These are phyloP conservation scores for Brasilioporus rufonigricans DNA, from an alignment of 768 basidiomycete species.

Conservation along the genomic window DNA sequence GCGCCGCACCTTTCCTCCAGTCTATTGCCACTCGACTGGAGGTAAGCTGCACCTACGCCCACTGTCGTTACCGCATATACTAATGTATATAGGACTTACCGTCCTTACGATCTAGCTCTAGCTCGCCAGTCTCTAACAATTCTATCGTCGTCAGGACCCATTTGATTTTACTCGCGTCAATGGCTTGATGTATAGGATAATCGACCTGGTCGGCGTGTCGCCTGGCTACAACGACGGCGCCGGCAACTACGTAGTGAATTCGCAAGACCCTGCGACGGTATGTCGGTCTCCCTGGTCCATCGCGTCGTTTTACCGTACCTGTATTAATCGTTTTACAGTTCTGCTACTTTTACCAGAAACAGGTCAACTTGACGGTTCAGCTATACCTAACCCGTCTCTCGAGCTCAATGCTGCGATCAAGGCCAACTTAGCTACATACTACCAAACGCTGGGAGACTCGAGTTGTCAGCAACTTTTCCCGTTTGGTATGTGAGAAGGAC, in stretches of 20 bases:
- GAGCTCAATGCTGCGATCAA: constrained; percentile 20
- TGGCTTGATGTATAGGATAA: not conserved
- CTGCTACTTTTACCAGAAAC: constrained; percentile 17
- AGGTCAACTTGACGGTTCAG: constrained; percentile 9
- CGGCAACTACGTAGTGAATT: constrained; percentile 10
- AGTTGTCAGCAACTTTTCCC: constrained; percentile 17
- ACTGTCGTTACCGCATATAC: too few species aligned
- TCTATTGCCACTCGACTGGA: too few species aligned
- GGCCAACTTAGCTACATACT: constrained; percentile 13
- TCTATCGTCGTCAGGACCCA: constrained; percentile 15
- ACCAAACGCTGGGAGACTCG: constrained; percentile 5
- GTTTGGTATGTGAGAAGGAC: not conserved
- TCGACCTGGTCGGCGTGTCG: constrained; percentile 1
- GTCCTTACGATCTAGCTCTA: too few species aligned
- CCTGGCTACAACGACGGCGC: constrained; percentile 18
- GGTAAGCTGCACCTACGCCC: too few species aligned
- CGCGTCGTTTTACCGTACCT: not conserved
- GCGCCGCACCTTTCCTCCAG: too few species aligned
- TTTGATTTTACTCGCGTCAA: constrained; percentile 1
- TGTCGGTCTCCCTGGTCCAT: not conserved
- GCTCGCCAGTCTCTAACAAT: too few species aligned
- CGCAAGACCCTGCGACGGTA: constrained; percentile 7
- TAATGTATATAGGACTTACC: too few species aligned
- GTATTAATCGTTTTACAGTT: constrained; percentile 8
- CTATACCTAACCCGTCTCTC: constrained; percentile 17